Percentiles rank a stretch among this genome's conserved stretches.
Conservation (phyloP, 306 rosid species). For the Vigna hirtella region DNA sequence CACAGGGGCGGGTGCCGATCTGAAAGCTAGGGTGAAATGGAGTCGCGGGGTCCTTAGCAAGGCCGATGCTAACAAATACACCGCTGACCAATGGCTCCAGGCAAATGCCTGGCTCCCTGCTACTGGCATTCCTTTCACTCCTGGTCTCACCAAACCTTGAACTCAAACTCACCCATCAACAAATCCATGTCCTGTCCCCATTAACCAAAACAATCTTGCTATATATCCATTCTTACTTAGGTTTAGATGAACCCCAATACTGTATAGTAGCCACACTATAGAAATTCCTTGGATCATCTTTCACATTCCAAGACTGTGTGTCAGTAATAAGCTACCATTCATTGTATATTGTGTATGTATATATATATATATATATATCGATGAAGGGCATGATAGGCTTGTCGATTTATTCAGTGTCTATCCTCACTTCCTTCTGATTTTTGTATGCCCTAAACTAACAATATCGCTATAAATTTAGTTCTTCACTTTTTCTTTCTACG, state of each 20-base stretch:
- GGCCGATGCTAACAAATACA: constrained; percentile 54
- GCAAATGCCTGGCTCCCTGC: constrained; percentile 54
- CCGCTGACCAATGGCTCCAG: constrained; percentile 48
- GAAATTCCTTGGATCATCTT: too few relatives aligned
- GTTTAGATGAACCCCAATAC: too few relatives aligned
- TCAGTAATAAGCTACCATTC: neutral
- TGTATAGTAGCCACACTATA: too few relatives aligned
- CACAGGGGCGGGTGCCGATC: constrained; percentile 59
- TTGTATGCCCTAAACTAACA: too few relatives aligned
- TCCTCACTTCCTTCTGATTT: neutral
- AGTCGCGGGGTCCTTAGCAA: constrained; percentile 50
- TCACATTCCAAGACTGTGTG: too few relatives aligned
- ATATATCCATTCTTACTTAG: too few relatives aligned
- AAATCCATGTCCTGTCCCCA: too few relatives aligned
- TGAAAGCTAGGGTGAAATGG: constrained; percentile 64
- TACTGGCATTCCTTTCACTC: constrained; percentile 45
- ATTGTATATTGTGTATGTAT: neutral
- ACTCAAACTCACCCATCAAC: neutral
- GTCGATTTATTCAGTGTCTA: neutral
- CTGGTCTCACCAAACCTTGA: constrained; percentile 32
- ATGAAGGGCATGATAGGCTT: neutral
- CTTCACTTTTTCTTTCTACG: too few relatives aligned
- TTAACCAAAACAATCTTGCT: too few relatives aligned
- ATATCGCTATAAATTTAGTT: too few relatives aligned
- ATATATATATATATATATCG: neutral